Conservation (phyloP, 2,329 filamentous ascomycete species). For the Elsinoe ampelina region DNA sequence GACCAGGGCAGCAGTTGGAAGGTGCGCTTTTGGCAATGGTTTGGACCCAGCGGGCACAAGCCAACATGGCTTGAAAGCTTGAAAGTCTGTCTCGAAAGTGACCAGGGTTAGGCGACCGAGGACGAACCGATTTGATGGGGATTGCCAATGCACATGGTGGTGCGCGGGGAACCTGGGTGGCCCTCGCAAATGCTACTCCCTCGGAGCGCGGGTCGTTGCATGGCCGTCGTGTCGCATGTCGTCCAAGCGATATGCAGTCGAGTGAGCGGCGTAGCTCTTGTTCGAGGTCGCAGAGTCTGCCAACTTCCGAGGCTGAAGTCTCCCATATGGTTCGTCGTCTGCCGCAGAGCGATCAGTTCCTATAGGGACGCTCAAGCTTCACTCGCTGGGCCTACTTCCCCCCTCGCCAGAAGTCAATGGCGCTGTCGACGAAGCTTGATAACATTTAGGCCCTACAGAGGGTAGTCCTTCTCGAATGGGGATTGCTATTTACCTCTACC, state of each 20-base stretch:
- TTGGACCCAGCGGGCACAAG: not conserved
- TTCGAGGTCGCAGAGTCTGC: not conserved
- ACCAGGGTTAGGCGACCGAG: not conserved
- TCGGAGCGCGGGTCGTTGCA: not conserved
- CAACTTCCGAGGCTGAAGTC: not conserved
- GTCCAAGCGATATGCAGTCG: not conserved
- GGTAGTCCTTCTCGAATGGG: not conserved
- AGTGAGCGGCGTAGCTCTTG: not conserved
- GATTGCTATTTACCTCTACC: no score
- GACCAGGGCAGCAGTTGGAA: not conserved
- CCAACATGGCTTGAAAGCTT: not conserved
- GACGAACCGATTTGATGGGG: slow-evolving; percentile 2
- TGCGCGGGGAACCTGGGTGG: not conserved
- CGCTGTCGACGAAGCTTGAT: not conserved
- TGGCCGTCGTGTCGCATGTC: not conserved
- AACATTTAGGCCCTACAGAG: not conserved
- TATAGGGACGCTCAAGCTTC: not conserved
- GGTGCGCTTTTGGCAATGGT: not conserved
- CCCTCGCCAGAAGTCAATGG: not conserved
- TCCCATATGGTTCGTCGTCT: not conserved
- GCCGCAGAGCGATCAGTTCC: not conserved
- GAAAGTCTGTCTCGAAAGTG: slow-evolving; percentile 1
- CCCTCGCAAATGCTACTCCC: not conserved
- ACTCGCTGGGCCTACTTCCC: not conserved
- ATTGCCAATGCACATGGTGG: not conserved